Base-by-base conservation (phyloP, 306 rosid genomes). In the Cajanus cajan region DNA sequence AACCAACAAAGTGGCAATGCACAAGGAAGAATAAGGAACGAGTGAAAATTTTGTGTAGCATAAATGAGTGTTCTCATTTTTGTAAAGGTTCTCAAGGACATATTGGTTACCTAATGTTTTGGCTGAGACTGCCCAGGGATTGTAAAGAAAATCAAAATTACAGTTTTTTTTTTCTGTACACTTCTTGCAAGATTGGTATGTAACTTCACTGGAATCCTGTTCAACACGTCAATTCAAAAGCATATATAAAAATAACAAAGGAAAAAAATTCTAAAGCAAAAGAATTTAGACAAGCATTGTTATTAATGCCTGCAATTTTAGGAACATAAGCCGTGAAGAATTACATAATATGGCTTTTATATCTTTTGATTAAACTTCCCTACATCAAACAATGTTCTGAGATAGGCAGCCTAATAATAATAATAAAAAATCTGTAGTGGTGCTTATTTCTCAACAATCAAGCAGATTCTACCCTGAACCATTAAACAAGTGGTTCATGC, bases 21-120 rank as follows among this genome's bases (percentile, higher is more conserved):
- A 86, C 64, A 68, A 76, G 83, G 80, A 70, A 54, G 83, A 90
- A 90, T 89, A 88, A 90, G 87, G 86, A 71, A 80, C 77, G 89
- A 78, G 72, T 86, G 87, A 8, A 86, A 63, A 64, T 78, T 78
- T 77, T 90, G 86, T 86, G 82, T 83, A 88, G 89, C 61, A 76
- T 54, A 71, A 68, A 72, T 76, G 89, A 64, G 71, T 69, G 85
- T 85, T 78, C 43, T 80, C 81, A 85, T 24, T 85, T 88, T 89
- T 90, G 90, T 68, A 83, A 82, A 82, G 82, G 89, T 79, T 77
- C 62, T 79, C 34, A 73, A 76, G 12, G 52, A 69, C 48, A 40
- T 87, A 72, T 71, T 84, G 78, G 15, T 77, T 75, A 65, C 74
- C 24, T 22, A 84, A 31, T 88, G 58, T 61, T 77, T 44, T 78